Evolutionary conservation across 768 basidiomycete genomes (phyloP).

Genomic region (Tulasnella sp.): DNA sequence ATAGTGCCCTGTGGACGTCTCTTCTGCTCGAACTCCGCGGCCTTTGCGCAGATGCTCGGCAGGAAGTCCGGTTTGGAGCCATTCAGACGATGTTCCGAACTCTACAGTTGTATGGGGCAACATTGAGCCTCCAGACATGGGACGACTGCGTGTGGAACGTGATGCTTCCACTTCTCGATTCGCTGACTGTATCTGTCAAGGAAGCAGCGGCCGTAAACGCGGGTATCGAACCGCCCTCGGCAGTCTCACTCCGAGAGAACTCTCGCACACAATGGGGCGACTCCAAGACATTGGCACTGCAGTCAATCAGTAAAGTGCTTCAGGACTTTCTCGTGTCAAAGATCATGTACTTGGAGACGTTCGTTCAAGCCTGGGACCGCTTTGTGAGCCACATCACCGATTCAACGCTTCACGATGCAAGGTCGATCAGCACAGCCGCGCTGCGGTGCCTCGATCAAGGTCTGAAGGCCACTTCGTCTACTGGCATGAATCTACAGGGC

Average conservation of each 20-base stretch:
- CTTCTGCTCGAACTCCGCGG: conserved; percentile 73
- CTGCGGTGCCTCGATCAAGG: conserved; percentile 74
- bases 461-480: conserved; percentile 43
- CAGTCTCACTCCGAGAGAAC: not conserved
- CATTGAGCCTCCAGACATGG: conserved; percentile 75
- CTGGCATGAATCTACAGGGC: conserved; percentile 24
- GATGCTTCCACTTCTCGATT: conserved; percentile 74
- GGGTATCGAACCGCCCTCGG: conserved; percentile 9
- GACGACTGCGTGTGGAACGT: conserved; percentile 85
- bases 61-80: conserved; percentile 85
- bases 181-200: conserved; percentile 48
- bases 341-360: conserved; percentile 61
- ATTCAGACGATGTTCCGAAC: conserved; percentile 93
- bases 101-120: conserved; percentile 85
- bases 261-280: conserved; percentile 57
- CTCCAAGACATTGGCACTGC: conserved; percentile 72
- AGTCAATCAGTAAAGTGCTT: conserved; percentile 75
- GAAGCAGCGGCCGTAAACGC: conserved; percentile 20
- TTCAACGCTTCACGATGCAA: conserved; percentile 54
- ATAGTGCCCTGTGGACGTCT: conserved; percentile 89
- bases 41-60: conserved; percentile 67
- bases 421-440: conserved; percentile 68
- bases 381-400: conserved; percentile 66
- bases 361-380: conserved; percentile 57
- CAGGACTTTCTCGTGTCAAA: conserved; percentile 64